These are phyloP conservation scores for Coemansia nantahalensis DNA, from an alignment of 192 early-diverging fungal genomes.

Conservation along the genomic window DNA sequence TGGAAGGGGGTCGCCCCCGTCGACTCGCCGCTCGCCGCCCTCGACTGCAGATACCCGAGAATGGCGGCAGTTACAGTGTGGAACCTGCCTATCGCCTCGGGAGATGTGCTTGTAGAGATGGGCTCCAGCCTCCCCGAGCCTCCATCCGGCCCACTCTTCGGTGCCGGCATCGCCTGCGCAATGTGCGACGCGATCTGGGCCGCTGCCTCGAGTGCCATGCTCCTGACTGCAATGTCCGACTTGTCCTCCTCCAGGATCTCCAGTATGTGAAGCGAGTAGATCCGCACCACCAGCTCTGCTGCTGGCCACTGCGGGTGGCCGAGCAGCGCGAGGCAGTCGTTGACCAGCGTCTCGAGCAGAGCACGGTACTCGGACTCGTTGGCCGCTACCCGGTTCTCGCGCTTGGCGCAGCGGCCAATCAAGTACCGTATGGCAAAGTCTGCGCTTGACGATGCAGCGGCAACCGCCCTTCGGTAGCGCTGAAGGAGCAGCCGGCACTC, in stretches of 20 bases:
- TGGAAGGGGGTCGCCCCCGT: constrained; percentile 38
- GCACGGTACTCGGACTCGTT: constrained; percentile 72
- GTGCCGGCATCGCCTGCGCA: constrained; percentile 7
- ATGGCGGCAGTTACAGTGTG: constrained; percentile 10
- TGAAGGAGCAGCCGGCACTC: constrained; percentile 38
- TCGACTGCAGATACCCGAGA: constrained; percentile 37
- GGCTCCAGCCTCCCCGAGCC: constrained; percentile 1
- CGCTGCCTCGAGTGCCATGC: constrained; percentile 62
- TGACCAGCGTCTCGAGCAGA: constrained; percentile 68
- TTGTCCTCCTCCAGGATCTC: constrained; percentile 62
- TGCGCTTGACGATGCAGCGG: constrained; percentile 56
- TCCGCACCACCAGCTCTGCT: constrained; percentile 67
- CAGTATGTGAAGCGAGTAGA: constrained; percentile 70
- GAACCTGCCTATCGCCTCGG: constrained; percentile 25
- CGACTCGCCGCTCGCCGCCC: constrained; percentile 21
- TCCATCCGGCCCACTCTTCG: background rate
- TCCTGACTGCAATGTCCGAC: constrained; percentile 54
- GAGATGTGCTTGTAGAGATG: constrained; percentile 14
- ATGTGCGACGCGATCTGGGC: constrained; percentile 64
- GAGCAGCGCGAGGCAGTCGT: constrained; percentile 68
- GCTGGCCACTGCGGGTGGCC: constrained; percentile 90
- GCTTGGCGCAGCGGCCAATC: constrained; percentile 54
- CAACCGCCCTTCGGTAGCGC: constrained; percentile 48
- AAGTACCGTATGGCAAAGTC: constrained; percentile 62
- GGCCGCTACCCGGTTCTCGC: constrained; percentile 39